phyloP scores from a whole-genome alignment of 257 asterid genomes.

The Rubia yunnanensis region DNA sequence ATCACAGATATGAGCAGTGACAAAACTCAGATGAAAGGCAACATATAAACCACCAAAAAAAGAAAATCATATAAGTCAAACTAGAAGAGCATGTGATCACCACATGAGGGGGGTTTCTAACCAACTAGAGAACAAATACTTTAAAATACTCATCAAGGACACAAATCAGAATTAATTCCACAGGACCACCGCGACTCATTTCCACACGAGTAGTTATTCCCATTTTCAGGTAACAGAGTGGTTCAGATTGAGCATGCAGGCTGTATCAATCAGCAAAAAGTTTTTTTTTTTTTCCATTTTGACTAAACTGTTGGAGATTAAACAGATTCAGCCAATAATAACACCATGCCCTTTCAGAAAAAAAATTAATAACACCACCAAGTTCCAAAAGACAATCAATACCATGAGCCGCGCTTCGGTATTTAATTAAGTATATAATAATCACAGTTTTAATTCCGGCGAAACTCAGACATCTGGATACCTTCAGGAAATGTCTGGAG shows the following conservation, averaged over 20 bases:
- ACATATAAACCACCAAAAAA: not conserved
- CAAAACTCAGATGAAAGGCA: not conserved
- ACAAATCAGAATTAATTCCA: not conserved
- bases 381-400: not conserved
- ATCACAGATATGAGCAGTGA: not conserved
- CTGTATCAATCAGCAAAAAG: not conserved
- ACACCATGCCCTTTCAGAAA: not conserved
- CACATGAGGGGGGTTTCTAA: not conserved
- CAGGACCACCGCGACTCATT: not conserved
- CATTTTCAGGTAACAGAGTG: not conserved
- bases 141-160: not conserved
- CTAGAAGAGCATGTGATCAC: not conserved
- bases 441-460: constrained; percentile 12
- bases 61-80: not conserved
- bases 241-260: constrained; percentile 1
- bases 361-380: not conserved
- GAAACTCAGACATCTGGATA: constrained; percentile 28
- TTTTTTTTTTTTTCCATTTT: not conserved
- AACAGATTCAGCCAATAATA: not conserved
- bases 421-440: not conserved
- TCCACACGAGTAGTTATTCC: not conserved
- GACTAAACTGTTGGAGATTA: not conserved
- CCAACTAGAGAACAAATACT: too few species aligned
- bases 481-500: constrained; percentile 74
- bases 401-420: not conserved